phyloP scores from a whole-genome alignment of 306 rosid genomes.

The Dalbergia cochinchinensis region DNA sequence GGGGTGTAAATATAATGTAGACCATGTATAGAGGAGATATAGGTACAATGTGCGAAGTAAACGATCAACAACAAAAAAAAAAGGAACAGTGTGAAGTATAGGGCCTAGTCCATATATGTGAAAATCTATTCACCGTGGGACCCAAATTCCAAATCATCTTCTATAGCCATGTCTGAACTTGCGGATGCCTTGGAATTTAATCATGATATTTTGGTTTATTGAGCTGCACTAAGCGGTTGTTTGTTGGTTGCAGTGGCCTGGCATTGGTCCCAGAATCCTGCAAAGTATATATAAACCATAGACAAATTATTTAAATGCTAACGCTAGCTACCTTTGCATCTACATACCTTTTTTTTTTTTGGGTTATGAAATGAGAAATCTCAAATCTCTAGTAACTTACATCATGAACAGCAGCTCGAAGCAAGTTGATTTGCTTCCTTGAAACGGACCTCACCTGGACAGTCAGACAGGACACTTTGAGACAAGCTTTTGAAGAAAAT shows the following conservation, averaged over 20 bases:
- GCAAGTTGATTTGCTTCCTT: slow-evolving; percentile 56
- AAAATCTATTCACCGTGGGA: not conserved
- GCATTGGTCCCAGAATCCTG: slow-evolving; percentile 76
- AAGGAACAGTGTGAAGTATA: no score
- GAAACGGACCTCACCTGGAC: slow-evolving; percentile 64
- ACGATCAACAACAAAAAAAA: no score
- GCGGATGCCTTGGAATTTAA: slow-evolving; percentile 31
- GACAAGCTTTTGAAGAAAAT: not conserved
- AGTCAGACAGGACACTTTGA: not conserved
- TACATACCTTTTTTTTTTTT: no score
- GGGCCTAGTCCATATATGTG: not conserved
- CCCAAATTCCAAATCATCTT: not conserved
- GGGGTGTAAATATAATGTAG: no score
- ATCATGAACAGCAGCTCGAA: slow-evolving; percentile 77
- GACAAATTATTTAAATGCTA: not conserved
- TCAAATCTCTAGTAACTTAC: slow-evolving; percentile 59
- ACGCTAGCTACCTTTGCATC: no score
- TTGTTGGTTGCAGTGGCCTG: slow-evolving; percentile 69
- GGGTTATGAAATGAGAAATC: no score
- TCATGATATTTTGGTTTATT: slow-evolving; percentile 39
- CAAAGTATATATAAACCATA: not conserved
- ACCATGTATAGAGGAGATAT: no score
- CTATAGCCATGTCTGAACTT: not conserved
- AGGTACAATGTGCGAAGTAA: no score
- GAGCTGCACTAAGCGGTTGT: slow-evolving; percentile 58